Evolutionary conservation across 805 yeast genomes (phyloP).

Genomic region (Maudiozyma bulderi): DNA sequence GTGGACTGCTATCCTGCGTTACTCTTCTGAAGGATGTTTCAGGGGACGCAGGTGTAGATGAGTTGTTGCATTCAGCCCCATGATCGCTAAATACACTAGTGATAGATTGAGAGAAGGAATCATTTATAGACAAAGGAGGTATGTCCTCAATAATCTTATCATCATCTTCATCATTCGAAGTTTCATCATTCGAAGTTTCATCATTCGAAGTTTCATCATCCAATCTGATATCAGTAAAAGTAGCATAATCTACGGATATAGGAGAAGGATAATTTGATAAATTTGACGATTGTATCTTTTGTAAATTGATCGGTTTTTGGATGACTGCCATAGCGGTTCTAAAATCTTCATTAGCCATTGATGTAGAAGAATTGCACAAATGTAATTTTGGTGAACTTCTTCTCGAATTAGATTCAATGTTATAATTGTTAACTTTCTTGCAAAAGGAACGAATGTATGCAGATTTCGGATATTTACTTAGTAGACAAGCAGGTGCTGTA

Average conservation of each 20-base stretch:
- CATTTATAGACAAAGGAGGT: slow-evolving; percentile 23
- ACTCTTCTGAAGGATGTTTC: not conserved
- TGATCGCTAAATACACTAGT: slow-evolving; percentile 21
- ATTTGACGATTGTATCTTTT: not conserved
- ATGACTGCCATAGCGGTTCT: not conserved
- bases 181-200: slow-evolving; percentile 18
- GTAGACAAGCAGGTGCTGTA: slow-evolving; percentile 18
- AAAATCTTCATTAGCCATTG: not conserved
- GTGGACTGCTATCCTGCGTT: not conserved
- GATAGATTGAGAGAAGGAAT: slow-evolving; percentile 23
- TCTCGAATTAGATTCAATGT: not conserved
- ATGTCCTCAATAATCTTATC: slow-evolving; percentile 1
- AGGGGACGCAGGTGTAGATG: not conserved
- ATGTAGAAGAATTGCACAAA: not conserved
- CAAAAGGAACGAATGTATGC: slow-evolving; percentile 17
- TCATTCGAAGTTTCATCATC: slow-evolving; percentile 8
- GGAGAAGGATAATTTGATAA: not conserved
- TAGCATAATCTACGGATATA: not conserved
- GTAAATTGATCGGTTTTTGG: not conserved
- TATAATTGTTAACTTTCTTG: slow-evolving; percentile 12
- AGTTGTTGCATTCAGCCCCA: not conserved
- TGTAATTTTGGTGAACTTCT: too few species aligned
- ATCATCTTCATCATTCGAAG: not conserved
- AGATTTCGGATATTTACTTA: slow-evolving; percentile 17
- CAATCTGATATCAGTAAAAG: not conserved